phyloP scores from a whole-genome alignment of 2,329 filamentous ascomycete genomes.

The Plectosphaerella cucumerina region DNA sequence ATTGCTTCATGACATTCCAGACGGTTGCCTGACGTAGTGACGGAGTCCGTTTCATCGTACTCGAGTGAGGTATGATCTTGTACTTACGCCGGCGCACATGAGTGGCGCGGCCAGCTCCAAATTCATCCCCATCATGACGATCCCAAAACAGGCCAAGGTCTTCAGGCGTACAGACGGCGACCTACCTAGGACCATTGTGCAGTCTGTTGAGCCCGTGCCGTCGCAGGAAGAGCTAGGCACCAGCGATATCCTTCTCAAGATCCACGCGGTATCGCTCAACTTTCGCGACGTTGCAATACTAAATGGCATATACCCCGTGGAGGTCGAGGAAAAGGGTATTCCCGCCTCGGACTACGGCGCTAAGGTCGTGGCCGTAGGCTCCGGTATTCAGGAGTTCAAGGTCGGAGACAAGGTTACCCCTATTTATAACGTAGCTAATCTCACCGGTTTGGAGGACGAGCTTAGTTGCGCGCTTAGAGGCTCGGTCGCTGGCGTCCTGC shows the following conservation, averaged over 20 bases:
- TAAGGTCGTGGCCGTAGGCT: conserved; percentile 17
- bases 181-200: neutral
- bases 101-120: conserved; percentile 4
- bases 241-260: conserved; percentile 11
- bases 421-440: conserved; percentile 8
- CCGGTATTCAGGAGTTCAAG: conserved; percentile 13
- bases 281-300: conserved; percentile 21
- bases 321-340: conserved; percentile 12
- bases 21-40: conserved; percentile 3
- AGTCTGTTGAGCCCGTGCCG: neutral
- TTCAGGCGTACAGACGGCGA: neutral
- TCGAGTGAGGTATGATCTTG: neutral
- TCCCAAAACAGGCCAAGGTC: too few species aligned
- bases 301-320: conserved; percentile 16
- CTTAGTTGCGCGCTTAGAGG: conserved; percentile 8
- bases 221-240: conserved; percentile 1
- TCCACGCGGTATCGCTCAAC: conserved; percentile 15
- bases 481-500: conserved; percentile 14
- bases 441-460: conserved; percentile 5
- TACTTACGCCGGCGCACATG: conserved; percentile 3
- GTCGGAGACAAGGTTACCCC: conserved; percentile 17
- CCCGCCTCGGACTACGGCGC: conserved; percentile 15
- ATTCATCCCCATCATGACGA: too few species aligned
- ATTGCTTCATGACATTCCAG: conserved; percentile 13
- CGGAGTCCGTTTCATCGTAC: neutral